Evolutionary conservation across 2,329 filamentous ascomycete species (phyloP).

Genomic region (Aspergillus sp.): DNA sequence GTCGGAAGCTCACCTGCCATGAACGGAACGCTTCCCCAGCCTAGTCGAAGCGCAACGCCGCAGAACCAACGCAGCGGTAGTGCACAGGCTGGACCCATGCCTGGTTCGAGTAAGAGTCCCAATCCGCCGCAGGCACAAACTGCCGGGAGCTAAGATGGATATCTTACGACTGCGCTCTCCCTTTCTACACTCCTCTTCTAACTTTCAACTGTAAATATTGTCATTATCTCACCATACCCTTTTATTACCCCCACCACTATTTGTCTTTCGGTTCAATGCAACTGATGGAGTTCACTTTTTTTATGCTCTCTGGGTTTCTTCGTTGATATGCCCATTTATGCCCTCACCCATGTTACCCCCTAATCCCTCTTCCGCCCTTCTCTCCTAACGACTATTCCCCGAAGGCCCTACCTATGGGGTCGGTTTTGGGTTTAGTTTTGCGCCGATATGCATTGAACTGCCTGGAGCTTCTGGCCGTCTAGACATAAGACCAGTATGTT

Average conservation of each 20-base stretch:
- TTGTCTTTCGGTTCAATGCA: background rate
- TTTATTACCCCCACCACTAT: background rate
- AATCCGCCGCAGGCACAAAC: conserved; percentile 43
- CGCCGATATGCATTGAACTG: background rate
- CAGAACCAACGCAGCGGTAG: conserved; percentile 47
- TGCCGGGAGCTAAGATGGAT: conserved; percentile 37
- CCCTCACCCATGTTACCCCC: background rate
- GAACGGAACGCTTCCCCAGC: conserved; percentile 43
- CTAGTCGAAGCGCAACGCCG: conserved; percentile 47
- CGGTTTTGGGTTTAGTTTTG: background rate
- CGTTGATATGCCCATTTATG: background rate
- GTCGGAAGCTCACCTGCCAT: conserved; percentile 45
- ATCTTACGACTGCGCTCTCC: background rate
- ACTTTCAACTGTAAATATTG: conserved; percentile 11
- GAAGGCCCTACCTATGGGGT: background rate
- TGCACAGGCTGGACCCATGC: conserved; percentile 38
- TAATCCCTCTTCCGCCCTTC: background rate
- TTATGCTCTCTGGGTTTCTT: conserved; percentile 1
- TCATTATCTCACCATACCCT: conserved; percentile 10
- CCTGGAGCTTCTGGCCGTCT: background rate
- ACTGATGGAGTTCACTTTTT: background rate
- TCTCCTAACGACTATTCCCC: background rate
- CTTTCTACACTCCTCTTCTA: conserved; percentile 29
- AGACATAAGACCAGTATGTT: conserved; percentile 11
- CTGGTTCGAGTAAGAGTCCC: conserved; percentile 42